Conservation (phyloP, 768 basidiomycete species). For the Phanerodontia chrysosporium region DNA sequence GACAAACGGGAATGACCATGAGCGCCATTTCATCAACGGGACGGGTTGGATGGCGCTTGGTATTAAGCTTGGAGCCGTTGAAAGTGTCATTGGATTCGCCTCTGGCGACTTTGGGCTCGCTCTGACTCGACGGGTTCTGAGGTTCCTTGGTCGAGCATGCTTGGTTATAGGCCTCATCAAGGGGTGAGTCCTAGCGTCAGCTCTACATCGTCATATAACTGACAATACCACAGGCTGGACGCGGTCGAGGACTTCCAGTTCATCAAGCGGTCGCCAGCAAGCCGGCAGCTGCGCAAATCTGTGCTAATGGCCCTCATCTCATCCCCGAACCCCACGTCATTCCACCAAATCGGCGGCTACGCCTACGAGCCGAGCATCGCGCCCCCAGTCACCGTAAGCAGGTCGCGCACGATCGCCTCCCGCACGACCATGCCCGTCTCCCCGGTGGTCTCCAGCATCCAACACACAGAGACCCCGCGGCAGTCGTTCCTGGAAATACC, state of each 20-base stretch:
- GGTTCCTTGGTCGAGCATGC: slow-evolving; percentile 48
- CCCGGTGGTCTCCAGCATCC: neutral
- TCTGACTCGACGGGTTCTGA: slow-evolving; percentile 54
- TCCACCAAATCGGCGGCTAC: slow-evolving; percentile 44
- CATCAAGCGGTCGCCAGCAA: slow-evolving; percentile 27
- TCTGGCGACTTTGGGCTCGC: slow-evolving; percentile 46
- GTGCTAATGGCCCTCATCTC: slow-evolving; percentile 45
- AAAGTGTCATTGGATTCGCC: slow-evolving; percentile 62
- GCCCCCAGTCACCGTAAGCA: slow-evolving; percentile 16
- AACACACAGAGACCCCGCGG: neutral
- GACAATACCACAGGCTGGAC: slow-evolving; percentile 39
- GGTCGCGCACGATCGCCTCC: slow-evolving; percentile 13
- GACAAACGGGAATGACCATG: slow-evolving; percentile 30
- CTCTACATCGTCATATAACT: neutral
- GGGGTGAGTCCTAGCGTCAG: slow-evolving; percentile 44
- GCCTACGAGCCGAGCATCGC: slow-evolving; percentile 23
- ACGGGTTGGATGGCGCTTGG: slow-evolving; percentile 63
- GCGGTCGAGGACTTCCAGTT: slow-evolving; percentile 47
- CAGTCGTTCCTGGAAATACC: neutral
- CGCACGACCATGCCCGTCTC: neutral
- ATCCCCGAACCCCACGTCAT: slow-evolving; percentile 49
- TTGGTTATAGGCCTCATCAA: slow-evolving; percentile 61
- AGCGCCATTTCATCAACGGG: slow-evolving; percentile 50
- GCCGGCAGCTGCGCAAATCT: slow-evolving; percentile 28
- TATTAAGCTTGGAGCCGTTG: slow-evolving; percentile 58